Conservation (phyloP, 2,329 filamentous ascomycete genomes). For the Colletotrichum spinosum region DNA sequence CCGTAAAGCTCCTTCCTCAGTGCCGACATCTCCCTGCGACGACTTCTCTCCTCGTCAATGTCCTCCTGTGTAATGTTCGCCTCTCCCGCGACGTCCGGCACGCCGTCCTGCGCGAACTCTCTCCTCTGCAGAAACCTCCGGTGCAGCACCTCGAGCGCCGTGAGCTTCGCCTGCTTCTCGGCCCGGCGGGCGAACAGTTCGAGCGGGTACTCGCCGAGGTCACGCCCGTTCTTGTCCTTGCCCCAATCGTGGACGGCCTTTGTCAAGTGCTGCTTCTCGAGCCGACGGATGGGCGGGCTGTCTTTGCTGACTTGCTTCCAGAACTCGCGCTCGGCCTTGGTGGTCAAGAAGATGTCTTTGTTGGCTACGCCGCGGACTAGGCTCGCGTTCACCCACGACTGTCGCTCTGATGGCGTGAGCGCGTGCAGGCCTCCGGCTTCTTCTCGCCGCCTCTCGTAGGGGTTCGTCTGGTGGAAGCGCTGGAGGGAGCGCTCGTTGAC, state of each 20-base stretch:
- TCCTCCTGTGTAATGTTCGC: slow-evolving; percentile 51
- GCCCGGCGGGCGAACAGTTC: slow-evolving; percentile 58
- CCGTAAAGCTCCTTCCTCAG: slow-evolving; percentile 66
- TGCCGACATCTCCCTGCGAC: slow-evolving; percentile 63
- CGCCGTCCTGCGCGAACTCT: slow-evolving; percentile 42
- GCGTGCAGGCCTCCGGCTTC: slow-evolving; percentile 56
- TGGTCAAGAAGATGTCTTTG: slow-evolving; percentile 49
- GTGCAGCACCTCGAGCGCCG: slow-evolving; percentile 57
- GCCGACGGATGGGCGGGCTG: slow-evolving; percentile 60
- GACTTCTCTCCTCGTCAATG: slow-evolving; percentile 57
- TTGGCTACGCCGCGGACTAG: slow-evolving; percentile 57
- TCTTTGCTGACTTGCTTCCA: slow-evolving; percentile 68
- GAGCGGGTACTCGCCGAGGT: slow-evolving; percentile 60
- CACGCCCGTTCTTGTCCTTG: slow-evolving; percentile 60
- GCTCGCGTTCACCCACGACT: slow-evolving; percentile 60
- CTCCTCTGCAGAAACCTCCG: slow-evolving; percentile 56
- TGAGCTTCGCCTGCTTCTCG: slow-evolving; percentile 55
- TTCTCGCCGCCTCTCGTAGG: slow-evolving; percentile 58
- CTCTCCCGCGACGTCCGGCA: slow-evolving; percentile 31
- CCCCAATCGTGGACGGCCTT: slow-evolving; percentile 59
- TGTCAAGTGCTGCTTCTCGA: slow-evolving; percentile 42
- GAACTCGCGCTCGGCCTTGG: slow-evolving; percentile 66
- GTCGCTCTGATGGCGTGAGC: slow-evolving; percentile 60
- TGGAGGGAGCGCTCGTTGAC: slow-evolving; percentile 60
- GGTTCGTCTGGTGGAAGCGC: slow-evolving; percentile 63